Evolutionary conservation across 148 eudicot species (phyloP).

Genomic region (Agrostemma githago): DNA sequence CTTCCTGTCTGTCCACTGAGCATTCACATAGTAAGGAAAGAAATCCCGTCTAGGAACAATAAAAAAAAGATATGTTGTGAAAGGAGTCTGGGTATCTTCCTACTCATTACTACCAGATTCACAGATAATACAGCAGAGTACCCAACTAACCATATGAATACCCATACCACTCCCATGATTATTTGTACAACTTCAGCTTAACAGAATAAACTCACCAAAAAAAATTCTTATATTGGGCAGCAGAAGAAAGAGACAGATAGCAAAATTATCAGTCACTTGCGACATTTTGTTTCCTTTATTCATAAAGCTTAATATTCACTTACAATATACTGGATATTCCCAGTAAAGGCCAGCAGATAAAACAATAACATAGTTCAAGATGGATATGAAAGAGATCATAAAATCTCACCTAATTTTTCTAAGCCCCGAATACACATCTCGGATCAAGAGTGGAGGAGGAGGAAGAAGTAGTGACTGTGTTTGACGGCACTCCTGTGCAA

Average conservation of each 20-base stretch:
- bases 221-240: background rate
- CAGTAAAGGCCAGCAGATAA: background rate
- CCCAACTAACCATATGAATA: background rate
- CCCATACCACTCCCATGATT: background rate
- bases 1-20: conserved; percentile 88
- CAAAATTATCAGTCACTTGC: background rate
- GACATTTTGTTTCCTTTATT: background rate
- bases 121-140: background rate
- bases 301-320: background rate
- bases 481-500: conserved; percentile 94
- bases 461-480: conserved; percentile 78
- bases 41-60: conserved; percentile 5
- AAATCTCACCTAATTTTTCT: conserved; percentile 69
- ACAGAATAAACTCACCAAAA: background rate
- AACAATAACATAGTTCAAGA: conserved; percentile 8
- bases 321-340: background rate
- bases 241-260: background rate
- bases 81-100: background rate
- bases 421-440: conserved; percentile 69
- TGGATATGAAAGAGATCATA: background rate
- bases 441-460: conserved; percentile 75
- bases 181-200: background rate
- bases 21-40: conserved; percentile 29
- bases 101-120: background rate
- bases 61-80: background rate